These are phyloP conservation scores for Lentinula lateritia DNA, from an alignment of 768 basidiomycete genomes.

Conservation along the genomic window DNA sequence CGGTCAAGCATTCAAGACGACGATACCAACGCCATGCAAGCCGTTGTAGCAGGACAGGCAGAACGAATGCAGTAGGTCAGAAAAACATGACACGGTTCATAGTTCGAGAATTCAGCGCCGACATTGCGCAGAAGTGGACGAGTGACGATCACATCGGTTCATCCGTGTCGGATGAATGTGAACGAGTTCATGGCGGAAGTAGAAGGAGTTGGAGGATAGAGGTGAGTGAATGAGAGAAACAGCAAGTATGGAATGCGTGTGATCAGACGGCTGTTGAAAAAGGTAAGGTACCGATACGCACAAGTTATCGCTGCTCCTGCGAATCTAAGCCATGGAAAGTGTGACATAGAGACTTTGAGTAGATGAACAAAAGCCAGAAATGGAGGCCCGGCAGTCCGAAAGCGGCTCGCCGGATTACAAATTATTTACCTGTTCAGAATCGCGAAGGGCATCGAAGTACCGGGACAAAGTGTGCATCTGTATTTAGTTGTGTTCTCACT, in stretches of 20 bases:
- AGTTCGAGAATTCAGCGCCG: too few relatives aligned
- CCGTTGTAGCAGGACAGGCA: neutral
- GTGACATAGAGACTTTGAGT: conserved; percentile 28
- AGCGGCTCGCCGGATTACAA: neutral
- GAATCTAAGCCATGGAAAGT: conserved; percentile 57
- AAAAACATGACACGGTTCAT: neutral
- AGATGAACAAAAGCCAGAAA: neutral
- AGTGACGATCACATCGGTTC: too few relatives aligned
- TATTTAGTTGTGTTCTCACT: neutral
- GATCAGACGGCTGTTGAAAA: neutral
- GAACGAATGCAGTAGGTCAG: neutral
- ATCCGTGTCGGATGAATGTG: too few relatives aligned
- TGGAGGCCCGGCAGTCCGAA: neutral
- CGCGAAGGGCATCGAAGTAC: too few relatives aligned
- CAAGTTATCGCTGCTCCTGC: conserved; percentile 38
- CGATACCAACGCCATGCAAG: neutral
- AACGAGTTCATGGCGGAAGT: too few relatives aligned
- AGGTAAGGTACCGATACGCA: conserved; percentile 26
- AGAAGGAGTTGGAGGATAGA: neutral
- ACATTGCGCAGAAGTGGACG: neutral
- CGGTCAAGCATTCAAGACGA: neutral
- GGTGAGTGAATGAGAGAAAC: neutral
- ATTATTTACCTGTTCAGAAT: neutral
- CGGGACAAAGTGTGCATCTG: too few relatives aligned
- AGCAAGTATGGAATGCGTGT: neutral